Evolutionary conservation across 2,329 filamentous ascomycete genomes (phyloP).

Genomic region (Mycosphaerella arachidis): DNA sequence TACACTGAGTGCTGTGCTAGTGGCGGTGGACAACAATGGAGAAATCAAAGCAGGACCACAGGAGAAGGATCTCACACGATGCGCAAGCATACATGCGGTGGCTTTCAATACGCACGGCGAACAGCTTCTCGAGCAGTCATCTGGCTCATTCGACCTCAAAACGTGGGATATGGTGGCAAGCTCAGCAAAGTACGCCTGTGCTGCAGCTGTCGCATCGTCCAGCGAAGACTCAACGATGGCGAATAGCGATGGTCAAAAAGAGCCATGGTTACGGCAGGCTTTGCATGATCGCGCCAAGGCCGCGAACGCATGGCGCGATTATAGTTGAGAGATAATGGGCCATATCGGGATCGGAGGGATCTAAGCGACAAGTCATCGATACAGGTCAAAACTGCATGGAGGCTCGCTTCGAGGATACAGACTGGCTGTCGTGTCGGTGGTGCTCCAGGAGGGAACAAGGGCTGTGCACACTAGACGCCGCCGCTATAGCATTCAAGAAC

Average conservation of each 20-base stretch:
- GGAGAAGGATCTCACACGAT: conserved; percentile 56
- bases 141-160: conserved; percentile 69
- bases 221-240: conserved; percentile 38
- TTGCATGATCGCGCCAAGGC: conserved; percentile 37
- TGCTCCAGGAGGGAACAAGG: too few relatives aligned
- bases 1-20: conserved; percentile 61
- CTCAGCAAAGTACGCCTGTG: conserved; percentile 63
- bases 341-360: not conserved
- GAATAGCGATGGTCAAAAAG: conserved; percentile 30
- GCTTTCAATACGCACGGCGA: conserved; percentile 72
- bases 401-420: not conserved
- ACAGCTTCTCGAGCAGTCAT: conserved; percentile 73
- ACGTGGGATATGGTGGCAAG: conserved; percentile 71
- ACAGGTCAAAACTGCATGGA: not conserved
- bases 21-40: conserved; percentile 50
- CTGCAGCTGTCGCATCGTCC: conserved; percentile 35
- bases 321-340: conserved; percentile 10
- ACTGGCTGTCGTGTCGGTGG: not conserved
- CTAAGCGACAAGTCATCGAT: not conserved
- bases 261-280: conserved; percentile 39
- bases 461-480: too few relatives aligned
- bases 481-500: too few relatives aligned
- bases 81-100: conserved; percentile 74
- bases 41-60: conserved; percentile 54
- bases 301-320: conserved; percentile 40